Evolutionary conservation across 2,329 filamentous ascomycete species (phyloP).

Genomic region (Pseudocercospora cruenta): DNA sequence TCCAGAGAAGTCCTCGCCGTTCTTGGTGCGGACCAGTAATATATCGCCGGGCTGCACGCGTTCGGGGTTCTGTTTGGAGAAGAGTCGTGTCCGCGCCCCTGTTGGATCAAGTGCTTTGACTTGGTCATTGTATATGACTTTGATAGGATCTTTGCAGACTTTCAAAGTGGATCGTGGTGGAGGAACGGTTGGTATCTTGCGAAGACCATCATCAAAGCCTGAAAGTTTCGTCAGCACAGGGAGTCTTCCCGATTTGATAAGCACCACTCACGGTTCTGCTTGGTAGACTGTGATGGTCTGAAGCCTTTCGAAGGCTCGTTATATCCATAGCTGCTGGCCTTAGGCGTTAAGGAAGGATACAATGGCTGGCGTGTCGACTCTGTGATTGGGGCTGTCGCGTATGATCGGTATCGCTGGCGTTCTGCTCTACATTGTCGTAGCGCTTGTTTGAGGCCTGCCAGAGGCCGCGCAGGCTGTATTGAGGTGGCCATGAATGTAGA

Average conservation of each 20-base stretch:
- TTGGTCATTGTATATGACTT: constrained; percentile 68
- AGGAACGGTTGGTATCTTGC: constrained; percentile 43
- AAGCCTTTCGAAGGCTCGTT: constrained; percentile 35
- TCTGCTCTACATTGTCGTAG: constrained; percentile 59
- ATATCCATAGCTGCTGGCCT: constrained; percentile 21
- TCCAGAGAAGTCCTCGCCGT: constrained; percentile 85
- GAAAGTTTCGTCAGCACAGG: background rate
- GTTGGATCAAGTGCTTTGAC: constrained; percentile 79
- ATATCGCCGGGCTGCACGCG: constrained; percentile 85
- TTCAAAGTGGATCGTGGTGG: constrained; percentile 60
- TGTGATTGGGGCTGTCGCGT: constrained; percentile 47
- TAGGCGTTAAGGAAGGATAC: constrained; percentile 52
- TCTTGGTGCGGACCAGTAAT: constrained; percentile 82
- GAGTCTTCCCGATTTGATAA: background rate
- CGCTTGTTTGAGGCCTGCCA: constrained; percentile 70
- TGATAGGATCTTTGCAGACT: constrained; percentile 68
- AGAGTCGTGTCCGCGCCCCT: constrained; percentile 78
- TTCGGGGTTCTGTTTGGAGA: constrained; percentile 76
- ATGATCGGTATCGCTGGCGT: constrained; percentile 34
- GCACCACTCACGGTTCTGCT: constrained; percentile 37
- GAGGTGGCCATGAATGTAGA: constrained; percentile 58
- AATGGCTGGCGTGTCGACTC: constrained; percentile 47
- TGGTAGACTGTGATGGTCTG: constrained; percentile 37
- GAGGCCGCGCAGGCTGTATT: constrained; percentile 63
- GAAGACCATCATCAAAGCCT: constrained; percentile 38